Conservation (phyloP, 2,329 filamentous ascomycete species). For the Phaeomoniella chlamydospora region DNA sequence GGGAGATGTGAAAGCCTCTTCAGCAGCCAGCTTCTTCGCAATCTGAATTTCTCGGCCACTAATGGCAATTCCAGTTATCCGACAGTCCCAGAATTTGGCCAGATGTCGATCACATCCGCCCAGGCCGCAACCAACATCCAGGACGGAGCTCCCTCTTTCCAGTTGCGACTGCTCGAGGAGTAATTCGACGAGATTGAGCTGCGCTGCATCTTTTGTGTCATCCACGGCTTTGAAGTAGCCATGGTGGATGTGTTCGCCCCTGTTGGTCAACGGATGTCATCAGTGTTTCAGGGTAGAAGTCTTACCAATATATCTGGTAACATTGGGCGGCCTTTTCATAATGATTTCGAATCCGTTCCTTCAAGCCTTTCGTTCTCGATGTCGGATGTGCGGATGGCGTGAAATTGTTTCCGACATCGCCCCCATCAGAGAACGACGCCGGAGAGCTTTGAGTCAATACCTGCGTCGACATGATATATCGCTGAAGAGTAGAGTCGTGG, state of each 20-base stretch:
- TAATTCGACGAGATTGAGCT: slow-evolving; percentile 41
- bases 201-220: slow-evolving; percentile 43
- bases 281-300: slow-evolving; percentile 1
- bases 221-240: slow-evolving; percentile 40
- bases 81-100: slow-evolving; percentile 35
- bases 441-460: no score
- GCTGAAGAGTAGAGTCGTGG: background rate
- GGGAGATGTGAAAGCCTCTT: slow-evolving; percentile 6
- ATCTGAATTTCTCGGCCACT: slow-evolving; percentile 45
- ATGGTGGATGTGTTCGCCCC: slow-evolving; percentile 51
- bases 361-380: slow-evolving; percentile 23
- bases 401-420: slow-evolving; percentile 9
- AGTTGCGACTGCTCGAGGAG: slow-evolving; percentile 35
- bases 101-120: slow-evolving; percentile 45
- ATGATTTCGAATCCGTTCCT: slow-evolving; percentile 44
- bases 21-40: slow-evolving; percentile 34
- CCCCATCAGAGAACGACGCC: no score
- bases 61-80: slow-evolving; percentile 46
- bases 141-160: slow-evolving; percentile 23
- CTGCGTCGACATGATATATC: background rate
- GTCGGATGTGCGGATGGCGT: slow-evolving; percentile 9
- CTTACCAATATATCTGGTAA: slow-evolving; percentile 45
- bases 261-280: slow-evolving; percentile 12
- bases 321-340: slow-evolving; percentile 49
- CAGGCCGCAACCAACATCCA: slow-evolving; percentile 48